Evolutionary conservation across 164 flowering plant species (phyloP).

Genomic region (Platanus orientalis): DNA sequence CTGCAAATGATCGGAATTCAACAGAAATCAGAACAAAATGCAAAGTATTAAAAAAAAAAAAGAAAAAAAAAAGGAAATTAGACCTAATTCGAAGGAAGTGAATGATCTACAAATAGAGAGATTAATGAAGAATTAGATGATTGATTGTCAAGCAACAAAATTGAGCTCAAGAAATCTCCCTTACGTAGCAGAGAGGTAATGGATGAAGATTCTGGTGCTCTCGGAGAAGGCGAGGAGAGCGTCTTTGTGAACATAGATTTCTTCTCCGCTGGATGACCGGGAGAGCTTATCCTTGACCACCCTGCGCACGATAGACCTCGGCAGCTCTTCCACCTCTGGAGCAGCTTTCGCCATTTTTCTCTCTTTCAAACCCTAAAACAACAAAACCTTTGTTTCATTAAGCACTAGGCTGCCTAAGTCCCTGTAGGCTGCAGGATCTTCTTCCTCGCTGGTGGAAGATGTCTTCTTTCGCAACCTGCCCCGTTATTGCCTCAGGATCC

Average conservation of each 20-base stretch:
- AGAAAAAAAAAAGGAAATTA: not conserved
- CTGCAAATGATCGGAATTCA: slow-evolving; percentile 32
- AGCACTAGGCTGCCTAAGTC: no score
- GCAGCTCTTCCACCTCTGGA: slow-evolving; percentile 31
- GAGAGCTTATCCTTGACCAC: slow-evolving; percentile 42
- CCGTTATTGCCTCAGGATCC: no score
- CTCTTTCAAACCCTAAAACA: not conserved
- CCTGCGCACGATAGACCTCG: slow-evolving; percentile 36
- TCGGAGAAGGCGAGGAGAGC: slow-evolving; percentile 40
- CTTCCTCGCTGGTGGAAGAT: no score
- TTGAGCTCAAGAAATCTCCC: no score
- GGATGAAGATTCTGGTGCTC: slow-evolving; percentile 36
- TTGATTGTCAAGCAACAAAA: no score
- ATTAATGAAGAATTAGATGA: not conserved
- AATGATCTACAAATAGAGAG: not conserved
- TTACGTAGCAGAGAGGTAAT: slow-evolving; percentile 37
- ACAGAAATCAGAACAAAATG: not conserved
- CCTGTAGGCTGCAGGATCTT: no score
- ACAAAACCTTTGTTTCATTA: no score
- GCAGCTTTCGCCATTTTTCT: slow-evolving; percentile 18
- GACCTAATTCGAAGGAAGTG: not conserved
- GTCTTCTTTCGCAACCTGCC: no score
- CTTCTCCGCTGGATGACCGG: slow-evolving; percentile 19
- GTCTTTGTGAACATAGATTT: slow-evolving; percentile 29
- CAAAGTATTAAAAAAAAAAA: not conserved